Evolutionary conservation across 2,329 filamentous ascomycete genomes (phyloP), one percentile per base, ranked within the genome.

Genomic region (Neopestalotiopsis clavispora): DNA sequence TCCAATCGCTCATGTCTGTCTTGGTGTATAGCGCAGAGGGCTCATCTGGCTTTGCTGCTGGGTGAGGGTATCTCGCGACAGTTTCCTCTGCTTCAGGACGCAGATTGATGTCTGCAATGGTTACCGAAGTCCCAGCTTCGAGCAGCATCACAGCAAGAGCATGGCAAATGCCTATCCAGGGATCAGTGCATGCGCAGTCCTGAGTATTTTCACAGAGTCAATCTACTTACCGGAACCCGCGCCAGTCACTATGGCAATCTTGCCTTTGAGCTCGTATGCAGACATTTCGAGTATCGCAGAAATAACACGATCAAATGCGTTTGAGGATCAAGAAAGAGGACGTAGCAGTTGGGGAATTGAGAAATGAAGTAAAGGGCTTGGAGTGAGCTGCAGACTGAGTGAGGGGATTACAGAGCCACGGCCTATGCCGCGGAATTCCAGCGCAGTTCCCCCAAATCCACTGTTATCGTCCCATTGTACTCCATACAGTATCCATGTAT

Each of bases 41-140:
- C 32, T 17, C 12, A 61, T 40, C 61, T 6, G 14, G 40, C 40
- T 57, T 65, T 4, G 61, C 28, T 4, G 68, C 45, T 2, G 70
- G 66, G 23, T 69, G 67, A 17, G 70, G 40, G 60, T 69, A 71
- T 49, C 70, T 68, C 17, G 68, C 52, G 3, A 74, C 2, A 1
- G 73, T 72, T 1, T 23, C 66, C 56, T 75, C 69, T 20, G 76
- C 74, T 63, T 75, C 74, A 7, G 72, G 66, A 2, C 71, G 70
- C 2, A 78, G 70, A 4, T 42, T 66, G 4, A 78, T 14, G 28
- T 78, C 76, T 12, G 74, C 75, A 4, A 78, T 65, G 4, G 76
- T 62, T 9, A 78, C 74, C 12, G 74, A 77, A 56, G 71, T 74
- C 4, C 76, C 76, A 0, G 70, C 71, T 7, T 70, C 65, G 9